Evolutionary conservation across 202 grass and related monocot species (phyloP).

Genomic region (Cymbopogon flexuosus): DNA sequence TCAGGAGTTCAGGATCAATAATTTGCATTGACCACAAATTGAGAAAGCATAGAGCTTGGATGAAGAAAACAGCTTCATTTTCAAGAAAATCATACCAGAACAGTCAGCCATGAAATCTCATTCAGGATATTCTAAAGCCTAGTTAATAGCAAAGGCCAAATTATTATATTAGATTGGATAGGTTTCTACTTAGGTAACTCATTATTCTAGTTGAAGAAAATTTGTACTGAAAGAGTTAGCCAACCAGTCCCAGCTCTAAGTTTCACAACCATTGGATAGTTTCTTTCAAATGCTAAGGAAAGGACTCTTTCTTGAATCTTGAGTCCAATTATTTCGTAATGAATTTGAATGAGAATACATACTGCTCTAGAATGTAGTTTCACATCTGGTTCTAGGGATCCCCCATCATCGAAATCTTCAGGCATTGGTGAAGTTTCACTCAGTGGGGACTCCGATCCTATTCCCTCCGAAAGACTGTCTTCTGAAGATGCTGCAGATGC

Average conservation of each 20-base stretch:
- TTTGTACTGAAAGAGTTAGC: constrained; percentile 7
- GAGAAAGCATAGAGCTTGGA: not conserved
- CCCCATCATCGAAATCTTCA: constrained; percentile 59
- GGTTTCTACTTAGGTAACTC: constrained; percentile 12
- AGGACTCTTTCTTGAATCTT: not conserved
- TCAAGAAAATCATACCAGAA: constrained; percentile 15
- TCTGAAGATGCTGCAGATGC: constrained; percentile 76
- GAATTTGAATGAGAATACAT: constrained; percentile 35
- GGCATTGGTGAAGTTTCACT: constrained; percentile 58
- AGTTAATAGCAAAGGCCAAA: not conserved
- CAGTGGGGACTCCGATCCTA: constrained; percentile 64
- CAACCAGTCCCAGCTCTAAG: not conserved
- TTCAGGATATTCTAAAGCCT: constrained; percentile 15
- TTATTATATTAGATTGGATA: constrained; percentile 15
- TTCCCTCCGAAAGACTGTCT: constrained; percentile 81
- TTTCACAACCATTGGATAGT: constrained; percentile 28
- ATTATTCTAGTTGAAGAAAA: not conserved
- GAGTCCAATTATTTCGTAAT: constrained; percentile 15
- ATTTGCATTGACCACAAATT: constrained; percentile 6
- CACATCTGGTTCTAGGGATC: constrained; percentile 70
- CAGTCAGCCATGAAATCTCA: not conserved
- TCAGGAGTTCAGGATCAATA: constrained; percentile 23
- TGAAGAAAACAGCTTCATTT: constrained; percentile 7
- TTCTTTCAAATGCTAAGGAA: constrained; percentile 3
- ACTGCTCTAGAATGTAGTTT: constrained; percentile 91